Conservation (phyloP, 1,284 basidiomycete species). For the Termitomyces sp. region DNA sequence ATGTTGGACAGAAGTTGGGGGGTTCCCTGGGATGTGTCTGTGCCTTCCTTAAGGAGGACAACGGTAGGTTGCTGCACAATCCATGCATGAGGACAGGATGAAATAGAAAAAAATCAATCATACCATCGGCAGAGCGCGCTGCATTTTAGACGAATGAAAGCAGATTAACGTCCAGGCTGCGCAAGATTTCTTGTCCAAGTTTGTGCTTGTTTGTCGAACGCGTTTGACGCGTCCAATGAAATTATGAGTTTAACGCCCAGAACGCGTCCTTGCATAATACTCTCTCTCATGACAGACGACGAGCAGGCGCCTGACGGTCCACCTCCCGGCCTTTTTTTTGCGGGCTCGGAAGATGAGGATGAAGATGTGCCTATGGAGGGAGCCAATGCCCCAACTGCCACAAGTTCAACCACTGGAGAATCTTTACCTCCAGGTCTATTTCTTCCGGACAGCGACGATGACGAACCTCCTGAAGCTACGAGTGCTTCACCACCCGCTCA, state of each 20-base stretch:
- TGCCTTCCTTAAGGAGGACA: conserved; percentile 91
- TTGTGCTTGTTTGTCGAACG: conserved; percentile 30
- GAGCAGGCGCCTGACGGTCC: conserved; percentile 23
- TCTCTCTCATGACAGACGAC: conserved; percentile 23
- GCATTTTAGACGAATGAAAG: conserved; percentile 48
- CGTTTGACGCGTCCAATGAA: conserved; percentile 26
- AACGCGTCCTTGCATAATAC: conserved; percentile 20
- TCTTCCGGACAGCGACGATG: conserved; percentile 56
- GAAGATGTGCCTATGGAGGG: conserved; percentile 25
- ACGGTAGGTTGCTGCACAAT: conserved; percentile 85
- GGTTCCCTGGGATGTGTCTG: conserved; percentile 94
- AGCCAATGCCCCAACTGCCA: conserved; percentile 10
- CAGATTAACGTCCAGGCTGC: conserved; percentile 9
- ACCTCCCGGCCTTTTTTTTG: conserved; percentile 39
- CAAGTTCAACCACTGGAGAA: conserved; percentile 6
- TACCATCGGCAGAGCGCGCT: conserved; percentile 70
- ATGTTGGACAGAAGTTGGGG: conserved; percentile 95
- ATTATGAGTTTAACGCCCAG: conserved; percentile 14
- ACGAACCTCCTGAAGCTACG: conserved; percentile 21
- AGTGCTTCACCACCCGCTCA: conserved; percentile 4
- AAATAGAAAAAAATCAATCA: neutral
- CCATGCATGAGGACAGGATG: neutral
- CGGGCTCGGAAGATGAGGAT: conserved; percentile 43
- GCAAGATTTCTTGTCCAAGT: conserved; percentile 23
- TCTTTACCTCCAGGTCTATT: conserved; percentile 39